These are phyloP conservation scores for Phytopythium aichiense DNA, from an alignment of 352 stramenopile genomes.

Conservation along the genomic window DNA sequence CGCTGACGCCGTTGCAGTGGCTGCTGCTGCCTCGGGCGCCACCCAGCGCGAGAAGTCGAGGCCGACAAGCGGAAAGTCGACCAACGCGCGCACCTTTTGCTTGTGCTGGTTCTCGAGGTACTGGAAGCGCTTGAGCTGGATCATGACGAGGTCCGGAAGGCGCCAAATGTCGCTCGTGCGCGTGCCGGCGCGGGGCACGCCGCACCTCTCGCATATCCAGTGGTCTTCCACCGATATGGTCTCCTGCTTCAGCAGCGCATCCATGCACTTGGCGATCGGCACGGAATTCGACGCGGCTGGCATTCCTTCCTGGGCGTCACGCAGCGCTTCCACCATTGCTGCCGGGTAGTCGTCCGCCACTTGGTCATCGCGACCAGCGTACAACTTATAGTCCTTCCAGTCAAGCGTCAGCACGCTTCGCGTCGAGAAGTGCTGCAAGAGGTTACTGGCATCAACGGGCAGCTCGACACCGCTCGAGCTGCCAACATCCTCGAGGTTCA, in stretches of 20 bases:
- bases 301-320: constrained; percentile 17
- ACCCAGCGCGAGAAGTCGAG: constrained; percentile 81
- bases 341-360: constrained; percentile 23
- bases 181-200: constrained; percentile 49
- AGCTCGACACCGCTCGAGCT: constrained; percentile 29
- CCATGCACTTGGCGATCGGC: constrained; percentile 61
- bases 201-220: constrained; percentile 73
- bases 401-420: constrained; percentile 78
- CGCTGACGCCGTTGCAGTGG: constrained; percentile 10
- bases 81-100: constrained; percentile 75
- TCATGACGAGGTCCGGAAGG: constrained; percentile 79
- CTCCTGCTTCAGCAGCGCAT: constrained; percentile 67
- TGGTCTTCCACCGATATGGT: constrained; percentile 64
- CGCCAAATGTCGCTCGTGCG: constrained; percentile 66
- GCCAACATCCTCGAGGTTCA: constrained; percentile 58
- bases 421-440: constrained; percentile 72
- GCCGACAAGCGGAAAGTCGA: constrained; percentile 77
- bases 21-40: constrained; percentile 20
- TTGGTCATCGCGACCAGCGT: constrained; percentile 19
- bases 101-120: constrained; percentile 83
- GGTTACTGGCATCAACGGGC: constrained; percentile 38
- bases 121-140: constrained; percentile 88
- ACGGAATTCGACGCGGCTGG: constrained; percentile 30
- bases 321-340: constrained; percentile 11
- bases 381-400: constrained; percentile 42